These are phyloP conservation scores for Inga oerstediana DNA, from an alignment of 306 rosid species.

Conservation along the genomic window DNA sequence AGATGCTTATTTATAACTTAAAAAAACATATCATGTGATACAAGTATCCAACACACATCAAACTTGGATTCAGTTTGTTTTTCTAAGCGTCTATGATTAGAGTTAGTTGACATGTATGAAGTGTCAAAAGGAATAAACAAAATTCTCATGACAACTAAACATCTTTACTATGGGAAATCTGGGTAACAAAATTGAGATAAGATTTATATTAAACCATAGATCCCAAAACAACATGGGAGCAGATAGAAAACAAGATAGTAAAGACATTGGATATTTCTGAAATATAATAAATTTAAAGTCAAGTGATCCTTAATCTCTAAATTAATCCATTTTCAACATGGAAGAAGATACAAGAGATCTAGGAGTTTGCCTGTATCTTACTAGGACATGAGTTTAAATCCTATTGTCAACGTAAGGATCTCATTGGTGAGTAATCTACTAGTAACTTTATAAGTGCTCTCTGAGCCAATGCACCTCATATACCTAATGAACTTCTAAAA, in stretches of 20 bases:
- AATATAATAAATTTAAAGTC: neutral
- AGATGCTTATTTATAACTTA: neutral
- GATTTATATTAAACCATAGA: neutral
- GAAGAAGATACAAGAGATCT: neutral
- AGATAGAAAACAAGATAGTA: neutral
- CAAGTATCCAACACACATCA: neutral
- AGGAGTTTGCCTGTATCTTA: neutral
- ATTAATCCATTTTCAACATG: neutral
- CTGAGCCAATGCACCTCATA: neutral
- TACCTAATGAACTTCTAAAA: neutral
- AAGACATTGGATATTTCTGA: neutral
- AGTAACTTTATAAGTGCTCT: neutral
- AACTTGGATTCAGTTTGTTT: neutral
- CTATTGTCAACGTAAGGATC: neutral
- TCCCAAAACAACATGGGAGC: neutral
- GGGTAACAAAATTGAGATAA: neutral
- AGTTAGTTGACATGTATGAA: neutral
- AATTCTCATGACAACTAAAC: neutral
- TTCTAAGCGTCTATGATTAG: neutral
- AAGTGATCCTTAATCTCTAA: neutral
- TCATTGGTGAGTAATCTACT: neutral
- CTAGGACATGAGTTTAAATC: neutral
- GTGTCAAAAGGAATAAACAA: neutral
- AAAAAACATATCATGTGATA: neutral
- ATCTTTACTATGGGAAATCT: neutral